These are phyloP conservation scores for Penicilliopsis zonata DNA, from an alignment of 495 filamentous ascomycete genomes.

Conservation along the genomic window DNA sequence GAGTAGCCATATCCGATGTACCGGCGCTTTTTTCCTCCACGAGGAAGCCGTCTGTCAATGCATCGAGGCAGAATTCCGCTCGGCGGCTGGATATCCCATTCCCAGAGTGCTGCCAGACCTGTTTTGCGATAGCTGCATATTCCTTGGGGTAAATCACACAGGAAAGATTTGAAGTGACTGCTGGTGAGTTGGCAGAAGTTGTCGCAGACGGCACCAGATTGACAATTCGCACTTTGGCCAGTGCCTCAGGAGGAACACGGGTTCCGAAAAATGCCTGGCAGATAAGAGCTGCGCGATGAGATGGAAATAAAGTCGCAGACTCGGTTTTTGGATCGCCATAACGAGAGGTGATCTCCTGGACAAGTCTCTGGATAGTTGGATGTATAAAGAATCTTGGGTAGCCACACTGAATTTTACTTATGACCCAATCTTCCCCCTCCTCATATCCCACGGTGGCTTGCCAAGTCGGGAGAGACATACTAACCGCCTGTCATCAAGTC, in stretches of 20 bases:
- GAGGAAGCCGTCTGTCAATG: slow-evolving; percentile 61
- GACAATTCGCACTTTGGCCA: slow-evolving; percentile 45
- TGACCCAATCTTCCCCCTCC: slow-evolving; percentile 78
- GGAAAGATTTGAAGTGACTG: slow-evolving; percentile 45
- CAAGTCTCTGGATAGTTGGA: slow-evolving; percentile 65
- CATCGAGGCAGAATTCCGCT: slow-evolving; percentile 72
- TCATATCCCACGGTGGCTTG: slow-evolving; percentile 82
- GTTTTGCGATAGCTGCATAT: slow-evolving; percentile 58
- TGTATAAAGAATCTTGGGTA: slow-evolving; percentile 97
- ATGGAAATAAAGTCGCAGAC: slow-evolving; percentile 72
- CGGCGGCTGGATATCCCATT: slow-evolving; percentile 87
- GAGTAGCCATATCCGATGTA: slow-evolving; percentile 15
- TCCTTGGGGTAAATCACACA: slow-evolving; percentile 60
- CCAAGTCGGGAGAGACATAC: slow-evolving; percentile 94
- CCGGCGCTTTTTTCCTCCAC: slow-evolving; percentile 32
- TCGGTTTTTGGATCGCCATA: slow-evolving; percentile 47
- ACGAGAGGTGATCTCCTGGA: slow-evolving; percentile 48
- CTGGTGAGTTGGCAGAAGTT: slow-evolving; percentile 14
- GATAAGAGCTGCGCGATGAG: slow-evolving; percentile 47
- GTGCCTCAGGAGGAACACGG: slow-evolving; percentile 34
- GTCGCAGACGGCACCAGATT: slow-evolving; percentile 48
- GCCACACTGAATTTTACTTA: slow-evolving; percentile 75
- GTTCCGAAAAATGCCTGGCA: slow-evolving; percentile 62
- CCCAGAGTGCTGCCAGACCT: slow-evolving; percentile 95
- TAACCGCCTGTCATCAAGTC: slow-evolving; percentile 61